These are phyloP conservation scores for Trichosporon sp. DNA, from an alignment of 1,284 basidiomycete genomes.

Conservation along the genomic window DNA sequence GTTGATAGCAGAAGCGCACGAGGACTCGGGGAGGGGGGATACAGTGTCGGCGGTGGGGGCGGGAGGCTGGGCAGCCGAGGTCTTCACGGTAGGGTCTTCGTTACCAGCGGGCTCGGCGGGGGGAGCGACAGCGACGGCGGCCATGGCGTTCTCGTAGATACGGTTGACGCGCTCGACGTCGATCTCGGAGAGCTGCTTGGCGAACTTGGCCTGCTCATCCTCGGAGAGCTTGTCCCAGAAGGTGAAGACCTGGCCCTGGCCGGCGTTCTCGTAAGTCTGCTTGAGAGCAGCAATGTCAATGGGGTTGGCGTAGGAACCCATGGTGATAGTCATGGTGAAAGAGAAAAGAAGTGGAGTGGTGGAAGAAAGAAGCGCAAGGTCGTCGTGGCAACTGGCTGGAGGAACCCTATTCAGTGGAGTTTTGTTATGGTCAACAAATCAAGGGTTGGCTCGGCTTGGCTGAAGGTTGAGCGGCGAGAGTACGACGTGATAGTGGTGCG, in stretches of 20 bases:
- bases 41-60: constrained; percentile 33
- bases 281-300: constrained; percentile 37
- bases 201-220: constrained; percentile 62
- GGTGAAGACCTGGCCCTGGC: constrained; percentile 81
- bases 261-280: constrained; percentile 66
- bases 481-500: not conserved
- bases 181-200: constrained; percentile 71
- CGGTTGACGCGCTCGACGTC: constrained; percentile 88
- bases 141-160: constrained; percentile 73
- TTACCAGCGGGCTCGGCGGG: constrained; percentile 45
- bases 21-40: constrained; percentile 67
- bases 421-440: not conserved
- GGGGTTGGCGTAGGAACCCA: not conserved
- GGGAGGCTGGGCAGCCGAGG: constrained; percentile 24
- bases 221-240: constrained; percentile 75
- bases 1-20: constrained; percentile 62
- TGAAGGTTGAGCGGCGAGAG: not conserved
- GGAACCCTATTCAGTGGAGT: constrained; percentile 2
- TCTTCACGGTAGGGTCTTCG: constrained; percentile 26
- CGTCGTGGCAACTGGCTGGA: not conserved
- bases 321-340: not conserved
- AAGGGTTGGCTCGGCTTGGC: not conserved
- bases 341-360: not conserved
- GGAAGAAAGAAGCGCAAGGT: not conserved
- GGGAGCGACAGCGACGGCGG: constrained; percentile 56